Evolutionary conservation across 371 early-diverging fungal species (phyloP).

Genomic region (Apophysomyces variabilis): DNA sequence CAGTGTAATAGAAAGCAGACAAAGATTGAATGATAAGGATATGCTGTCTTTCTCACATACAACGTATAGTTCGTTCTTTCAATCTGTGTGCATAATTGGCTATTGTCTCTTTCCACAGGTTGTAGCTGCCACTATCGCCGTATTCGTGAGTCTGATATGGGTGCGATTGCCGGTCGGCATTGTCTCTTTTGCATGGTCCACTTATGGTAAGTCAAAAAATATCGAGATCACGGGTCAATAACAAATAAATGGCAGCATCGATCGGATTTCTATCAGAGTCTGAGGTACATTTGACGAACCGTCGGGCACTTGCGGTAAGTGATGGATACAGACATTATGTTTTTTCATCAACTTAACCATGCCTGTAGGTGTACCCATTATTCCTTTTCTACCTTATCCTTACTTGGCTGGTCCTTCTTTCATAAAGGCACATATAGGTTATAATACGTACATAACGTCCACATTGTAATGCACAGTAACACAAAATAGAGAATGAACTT

Average conservation of each 20-base stretch:
- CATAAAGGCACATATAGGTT: slow-evolving; percentile 33
- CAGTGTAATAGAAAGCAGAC: slow-evolving; percentile 58
- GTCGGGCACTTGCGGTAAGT: slow-evolving; percentile 81
- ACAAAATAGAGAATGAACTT: too few relatives aligned
- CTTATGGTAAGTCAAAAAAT: slow-evolving; percentile 61
- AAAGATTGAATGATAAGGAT: background rate
- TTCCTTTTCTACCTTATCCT: slow-evolving; percentile 91
- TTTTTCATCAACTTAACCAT: background rate
- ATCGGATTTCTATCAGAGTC: slow-evolving; percentile 83
- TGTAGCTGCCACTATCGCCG: slow-evolving; percentile 70
- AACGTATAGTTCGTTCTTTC: slow-evolving; percentile 83
- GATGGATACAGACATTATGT: background rate
- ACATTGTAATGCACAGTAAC: background rate
- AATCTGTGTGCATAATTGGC: slow-evolving; percentile 93
- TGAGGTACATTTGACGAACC: slow-evolving; percentile 76
- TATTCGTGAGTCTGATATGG: slow-evolving; percentile 68
- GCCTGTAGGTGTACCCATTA: slow-evolving; percentile 74
- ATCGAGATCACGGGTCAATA: background rate
- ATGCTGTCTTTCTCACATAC: background rate
- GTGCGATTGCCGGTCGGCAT: slow-evolving; percentile 73
- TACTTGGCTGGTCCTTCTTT: slow-evolving; percentile 87
- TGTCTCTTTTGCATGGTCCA: slow-evolving; percentile 83
- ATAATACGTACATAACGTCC: too few relatives aligned
- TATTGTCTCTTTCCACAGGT: slow-evolving; percentile 96
- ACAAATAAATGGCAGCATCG: slow-evolving; percentile 64